Evolutionary conservation across 2,329 filamentous ascomycete species (phyloP).

Genomic region (Pyricularia sp.): DNA sequence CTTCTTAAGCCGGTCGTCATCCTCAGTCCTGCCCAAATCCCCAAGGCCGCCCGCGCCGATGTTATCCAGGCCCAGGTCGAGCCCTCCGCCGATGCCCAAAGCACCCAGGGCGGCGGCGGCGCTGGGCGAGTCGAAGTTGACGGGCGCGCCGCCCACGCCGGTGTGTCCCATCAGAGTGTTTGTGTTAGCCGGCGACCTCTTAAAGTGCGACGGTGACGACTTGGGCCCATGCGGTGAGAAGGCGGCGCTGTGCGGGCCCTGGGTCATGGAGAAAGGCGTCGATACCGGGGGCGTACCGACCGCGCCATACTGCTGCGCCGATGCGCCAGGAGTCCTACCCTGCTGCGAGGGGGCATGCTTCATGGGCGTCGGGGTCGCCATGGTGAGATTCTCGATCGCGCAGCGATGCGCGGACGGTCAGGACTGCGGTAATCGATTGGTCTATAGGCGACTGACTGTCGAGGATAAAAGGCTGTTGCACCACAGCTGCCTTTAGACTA

Average conservation of each 20-base stretch:
- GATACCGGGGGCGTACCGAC: slow-evolving; percentile 57
- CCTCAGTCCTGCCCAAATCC: slow-evolving; percentile 25
- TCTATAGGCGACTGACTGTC: not conserved
- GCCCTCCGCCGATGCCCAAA: slow-evolving; percentile 35
- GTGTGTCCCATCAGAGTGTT: slow-evolving; percentile 38
- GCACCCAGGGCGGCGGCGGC: slow-evolving; percentile 48
- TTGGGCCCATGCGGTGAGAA: slow-evolving; percentile 49
- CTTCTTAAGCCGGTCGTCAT: slow-evolving; percentile 40
- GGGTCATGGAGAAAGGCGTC: slow-evolving; percentile 51
- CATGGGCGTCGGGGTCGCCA: slow-evolving; percentile 42
- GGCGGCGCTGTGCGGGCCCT: slow-evolving; percentile 35
- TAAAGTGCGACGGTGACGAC: slow-evolving; percentile 56
- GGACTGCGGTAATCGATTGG: not conserved
- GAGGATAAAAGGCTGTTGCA: not conserved
- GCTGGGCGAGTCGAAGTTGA: slow-evolving; percentile 56
- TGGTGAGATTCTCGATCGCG: slow-evolving; percentile 12
- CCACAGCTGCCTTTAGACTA: not conserved
- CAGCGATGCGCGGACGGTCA: not conserved
- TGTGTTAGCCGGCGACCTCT: slow-evolving; percentile 50
- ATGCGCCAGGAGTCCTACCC: slow-evolving; percentile 32
- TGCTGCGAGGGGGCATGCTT: slow-evolving; percentile 41
- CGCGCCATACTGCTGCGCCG: slow-evolving; percentile 33
- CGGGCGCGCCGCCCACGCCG: slow-evolving; percentile 27
- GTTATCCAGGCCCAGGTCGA: slow-evolving; percentile 44
- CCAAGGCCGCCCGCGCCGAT: slow-evolving; percentile 39